phyloP scores from a whole-genome alignment of 1,284 basidiomycete genomes.

The Ganoderma leucocontextum region DNA sequence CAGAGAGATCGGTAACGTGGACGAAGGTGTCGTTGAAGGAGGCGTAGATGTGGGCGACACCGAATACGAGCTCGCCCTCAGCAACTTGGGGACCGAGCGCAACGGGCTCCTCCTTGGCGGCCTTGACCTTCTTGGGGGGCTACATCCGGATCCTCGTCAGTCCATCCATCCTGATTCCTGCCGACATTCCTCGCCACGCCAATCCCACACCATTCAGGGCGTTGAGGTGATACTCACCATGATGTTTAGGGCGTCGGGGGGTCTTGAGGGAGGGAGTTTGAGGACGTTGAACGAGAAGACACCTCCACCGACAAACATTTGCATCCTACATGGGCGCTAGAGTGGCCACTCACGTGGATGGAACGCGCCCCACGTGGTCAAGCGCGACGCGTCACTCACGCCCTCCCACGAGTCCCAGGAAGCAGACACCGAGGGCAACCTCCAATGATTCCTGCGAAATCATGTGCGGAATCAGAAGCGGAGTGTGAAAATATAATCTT shows the following conservation, averaged over 20 bases:
- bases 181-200: constrained; percentile 9
- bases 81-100: constrained; percentile 94
- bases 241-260: constrained; percentile 30
- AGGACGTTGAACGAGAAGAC: constrained; percentile 28
- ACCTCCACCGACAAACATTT: constrained; percentile 21
- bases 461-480: no score
- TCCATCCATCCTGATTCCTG: constrained; percentile 46
- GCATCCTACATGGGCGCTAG: constrained; percentile 17
- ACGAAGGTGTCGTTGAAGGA: constrained; percentile 99
- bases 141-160: constrained; percentile 55
- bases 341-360: constrained; percentile 21
- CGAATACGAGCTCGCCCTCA: constrained; percentile 95
- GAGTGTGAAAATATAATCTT: no score
- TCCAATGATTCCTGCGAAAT: no score
- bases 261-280: constrained; percentile 36
- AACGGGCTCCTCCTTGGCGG: constrained; percentile 83
- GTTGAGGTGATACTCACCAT: constrained; percentile 37
- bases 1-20: constrained; percentile 98
- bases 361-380: constrained; percentile 15
- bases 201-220: constrained; percentile 4
- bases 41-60: constrained; percentile 96
- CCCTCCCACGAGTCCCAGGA: background rate
- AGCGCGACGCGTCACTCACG: constrained; percentile 10
- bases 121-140: constrained; percentile 85
- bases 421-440: background rate